Base-by-base conservation (phyloP, 768 basidiomycete genomes). In the Phanerochaete sordida region DNA sequence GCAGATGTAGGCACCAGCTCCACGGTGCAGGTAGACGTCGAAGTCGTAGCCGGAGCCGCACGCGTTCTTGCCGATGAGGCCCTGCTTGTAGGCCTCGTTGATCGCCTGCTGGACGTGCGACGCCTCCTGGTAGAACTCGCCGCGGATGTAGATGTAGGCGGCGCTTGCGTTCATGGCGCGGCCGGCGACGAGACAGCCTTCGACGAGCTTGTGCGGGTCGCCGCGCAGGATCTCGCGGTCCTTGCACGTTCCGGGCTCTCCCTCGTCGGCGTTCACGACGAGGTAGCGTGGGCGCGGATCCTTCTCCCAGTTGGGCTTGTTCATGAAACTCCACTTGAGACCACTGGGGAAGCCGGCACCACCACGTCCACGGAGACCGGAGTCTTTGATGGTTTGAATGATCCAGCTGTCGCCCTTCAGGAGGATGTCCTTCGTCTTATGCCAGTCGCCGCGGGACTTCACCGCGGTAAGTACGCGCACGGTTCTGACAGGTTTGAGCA, bases 61-160 rank as follows among this genome's bases (percentile, higher is more conserved):
- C 0, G 95, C 90, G 71, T 97, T 82, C 73, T 91, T 90, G 58
- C 96, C 96, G 58, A 98, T 75, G 56, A 93, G 78, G 5, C 95
- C 95, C 37, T 86, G 86, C 53, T 86, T 85, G 78, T 99, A 98
- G 2, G 96, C 95, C 70, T 98, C 95, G 65, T 87, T 82, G 75
- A 99, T 97, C 56, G 96, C 96, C 72, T 95, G 92, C 73, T 95
- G 92, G 43, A 98, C 84, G 73, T 97, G 95, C 0, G 85, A 82
- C 0, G 95, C 95, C 73, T 98, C 96, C 72, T 95, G 93, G 75
- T 90, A 87, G 77, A 98, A 99, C 74, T 99, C 96, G 65, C 96
- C 96, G 62, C 96, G 95, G 69, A 98, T 94, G 77, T 99, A 99
- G 75, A 99, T 98, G 81, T 98, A 99, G n/a, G 96, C 96, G 0